phyloP scores from a whole-genome alignment of 139 green algal genomes.

The Tetradesmus obliquus region DNA sequence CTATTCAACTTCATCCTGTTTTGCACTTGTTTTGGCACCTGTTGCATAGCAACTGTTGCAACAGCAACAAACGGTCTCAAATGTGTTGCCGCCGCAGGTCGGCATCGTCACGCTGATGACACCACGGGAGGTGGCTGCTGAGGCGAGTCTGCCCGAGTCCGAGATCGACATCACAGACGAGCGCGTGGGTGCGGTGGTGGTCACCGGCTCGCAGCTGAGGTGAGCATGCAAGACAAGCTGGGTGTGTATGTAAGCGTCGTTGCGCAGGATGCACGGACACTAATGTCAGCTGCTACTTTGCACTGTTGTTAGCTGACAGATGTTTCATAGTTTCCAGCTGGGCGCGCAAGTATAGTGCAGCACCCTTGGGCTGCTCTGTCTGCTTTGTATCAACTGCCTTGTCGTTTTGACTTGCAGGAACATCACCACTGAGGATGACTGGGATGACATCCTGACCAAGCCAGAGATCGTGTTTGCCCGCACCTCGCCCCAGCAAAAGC shows the following conservation, averaged over 20 bases:
- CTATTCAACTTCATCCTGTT: too few species aligned
- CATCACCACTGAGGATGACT: constrained; percentile 52
- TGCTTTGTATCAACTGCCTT: neutral
- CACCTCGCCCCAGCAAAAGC: constrained; percentile 74
- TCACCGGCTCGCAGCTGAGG: constrained; percentile 51
- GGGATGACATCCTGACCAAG: constrained; percentile 56
- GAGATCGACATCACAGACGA: constrained; percentile 42
- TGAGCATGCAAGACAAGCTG: neutral
- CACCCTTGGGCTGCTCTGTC: neutral
- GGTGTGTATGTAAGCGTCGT: neutral
- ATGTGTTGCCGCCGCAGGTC: constrained; percentile 23
- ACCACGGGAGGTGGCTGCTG: constrained; percentile 53
- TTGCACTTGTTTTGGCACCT: too few species aligned
- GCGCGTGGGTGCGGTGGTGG: constrained; percentile 47
- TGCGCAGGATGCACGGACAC: neutral
- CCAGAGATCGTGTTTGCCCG: constrained; percentile 74
- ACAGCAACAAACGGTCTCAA: neutral
- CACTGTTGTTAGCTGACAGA: too few species aligned
- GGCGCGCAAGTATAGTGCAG: too few species aligned
- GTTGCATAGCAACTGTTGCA: too few species aligned
- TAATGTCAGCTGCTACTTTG: neutral
- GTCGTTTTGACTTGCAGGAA: neutral
- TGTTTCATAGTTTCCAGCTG: too few species aligned
- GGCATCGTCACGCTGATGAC: constrained; percentile 58
- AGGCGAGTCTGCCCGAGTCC: constrained; percentile 43